Percentiles rank a stretch among this genome's conserved stretches.
Evolutionary conservation across 441 rosid genomes (phyloP).

Genomic region (Eutrema salsugineum): DNA sequence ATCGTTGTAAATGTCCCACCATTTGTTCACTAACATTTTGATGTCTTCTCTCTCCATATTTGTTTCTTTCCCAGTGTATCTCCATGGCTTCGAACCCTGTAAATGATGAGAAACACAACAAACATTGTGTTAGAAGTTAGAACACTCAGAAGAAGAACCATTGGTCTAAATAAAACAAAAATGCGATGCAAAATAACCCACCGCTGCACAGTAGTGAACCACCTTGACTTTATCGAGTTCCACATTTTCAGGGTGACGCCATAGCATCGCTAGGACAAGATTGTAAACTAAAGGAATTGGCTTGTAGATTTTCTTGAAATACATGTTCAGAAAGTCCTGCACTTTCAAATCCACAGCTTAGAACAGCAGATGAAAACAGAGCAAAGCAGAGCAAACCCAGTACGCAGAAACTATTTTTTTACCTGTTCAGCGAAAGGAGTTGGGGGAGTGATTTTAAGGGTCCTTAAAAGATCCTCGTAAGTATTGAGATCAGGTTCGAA

Average conservation of each 20-base stretch:
- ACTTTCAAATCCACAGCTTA: neutral
- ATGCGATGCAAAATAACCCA: conserved; percentile 5
- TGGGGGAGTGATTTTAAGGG: conserved; percentile 38
- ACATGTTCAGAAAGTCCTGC: conserved; percentile 64
- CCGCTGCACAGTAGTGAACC: conserved; percentile 71
- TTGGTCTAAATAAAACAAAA: neutral
- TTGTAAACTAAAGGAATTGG: conserved; percentile 55
- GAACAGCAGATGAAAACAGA: neutral
- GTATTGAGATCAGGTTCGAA: conserved; percentile 45
- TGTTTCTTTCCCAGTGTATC: conserved; percentile 58
- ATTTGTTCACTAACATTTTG: conserved; percentile 56
- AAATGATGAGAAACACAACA: neutral
- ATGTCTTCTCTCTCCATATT: conserved; percentile 64
- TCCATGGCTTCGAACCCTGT: conserved; percentile 78
- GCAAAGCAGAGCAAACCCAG: neutral
- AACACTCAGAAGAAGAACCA: neutral
- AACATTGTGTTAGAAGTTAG: neutral
- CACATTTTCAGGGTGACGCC: conserved; percentile 77
- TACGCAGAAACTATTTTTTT: neutral
- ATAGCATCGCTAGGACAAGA: conserved; percentile 62
- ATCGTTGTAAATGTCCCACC: conserved; percentile 65
- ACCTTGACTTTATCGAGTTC: conserved; percentile 61
- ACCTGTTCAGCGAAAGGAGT: conserved; percentile 74
- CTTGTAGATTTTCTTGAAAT: conserved; percentile 46
- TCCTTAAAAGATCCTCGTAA: conserved; percentile 36